Base-by-base conservation (phyloP, 169 alveolate genomes). In the Plasmodium fragile region DNA sequence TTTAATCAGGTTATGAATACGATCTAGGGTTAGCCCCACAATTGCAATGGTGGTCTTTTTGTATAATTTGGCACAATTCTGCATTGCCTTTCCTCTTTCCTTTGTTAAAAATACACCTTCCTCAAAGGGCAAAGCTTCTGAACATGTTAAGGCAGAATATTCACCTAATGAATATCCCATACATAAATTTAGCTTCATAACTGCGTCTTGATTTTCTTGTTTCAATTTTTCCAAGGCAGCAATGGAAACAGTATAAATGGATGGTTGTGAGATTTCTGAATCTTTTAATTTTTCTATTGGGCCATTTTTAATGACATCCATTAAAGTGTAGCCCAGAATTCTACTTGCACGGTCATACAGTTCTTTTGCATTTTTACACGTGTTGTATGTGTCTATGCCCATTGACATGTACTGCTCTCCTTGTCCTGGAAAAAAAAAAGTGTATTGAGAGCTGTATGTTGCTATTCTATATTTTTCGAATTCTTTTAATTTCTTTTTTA, bases 391-490 rank as follows among this genome's bases (percentile, higher is more conserved):
- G 59, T 75, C 85, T 49, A 65, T 39, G 13, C 95, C 97, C 97
- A 95, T 95, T 52, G 95, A 72, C 16, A 91, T 32, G 36, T 71
- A 43, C 49, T 95, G 97, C 83, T 95, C 96, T n/a, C 97, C 97
- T 80, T 95, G 97, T 32, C 97, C 97, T 36, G 97, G 97, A 70
- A 95, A 95, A 72, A 95, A 84, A 83, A 93, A 93, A 28, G 95
- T 94, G 39, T 78, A 41, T 73, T 94, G 53, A 6, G 92, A 90
- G 52, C 94, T 89, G 72, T 78, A 89, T 36, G 79, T 41, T 78
- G 28, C 39, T 36, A 89, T 55, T 78, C 89, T 77, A 89, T 89
- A 89, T 89, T 89, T 89, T 78, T 77, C 81, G 71, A 78, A 89
- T 30, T 89, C 94, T 39, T 89, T 69, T 77, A 89, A 49, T 77